phyloP scores from a whole-genome alignment of 1,284 basidiomycete genomes.

The Phellopilus nigrolimitatus region DNA sequence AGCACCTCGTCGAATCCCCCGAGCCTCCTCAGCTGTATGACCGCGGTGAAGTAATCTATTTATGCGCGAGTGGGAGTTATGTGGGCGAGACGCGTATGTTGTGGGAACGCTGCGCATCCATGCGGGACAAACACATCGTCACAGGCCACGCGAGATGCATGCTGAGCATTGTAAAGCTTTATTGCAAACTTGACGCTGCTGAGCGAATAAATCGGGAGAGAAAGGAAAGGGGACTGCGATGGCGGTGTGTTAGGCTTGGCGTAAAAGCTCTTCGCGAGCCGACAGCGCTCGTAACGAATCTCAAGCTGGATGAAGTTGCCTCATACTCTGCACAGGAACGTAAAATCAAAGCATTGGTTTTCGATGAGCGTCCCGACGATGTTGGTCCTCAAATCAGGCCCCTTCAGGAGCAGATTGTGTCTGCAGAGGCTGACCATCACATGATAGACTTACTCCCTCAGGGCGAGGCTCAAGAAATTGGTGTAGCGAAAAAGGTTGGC shows the following conservation, averaged over 20 bases:
- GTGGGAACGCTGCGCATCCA: constrained; percentile 52
- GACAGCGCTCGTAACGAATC: too few relatives aligned
- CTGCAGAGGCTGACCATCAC: too few relatives aligned
- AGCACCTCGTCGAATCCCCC: constrained; percentile 39
- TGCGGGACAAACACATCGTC: constrained; percentile 38
- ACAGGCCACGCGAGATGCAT: constrained; percentile 42
- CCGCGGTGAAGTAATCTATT: constrained; percentile 44
- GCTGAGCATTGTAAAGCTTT: constrained; percentile 54
- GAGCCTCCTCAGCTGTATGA: constrained; percentile 25
- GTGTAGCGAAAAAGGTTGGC: too few relatives aligned
- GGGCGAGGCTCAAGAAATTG: too few relatives aligned
- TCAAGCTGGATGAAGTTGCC: too few relatives aligned
- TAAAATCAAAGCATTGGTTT: too few relatives aligned
- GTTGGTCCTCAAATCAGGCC: too few relatives aligned
- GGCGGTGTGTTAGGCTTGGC: not conserved
- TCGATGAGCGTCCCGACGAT: too few relatives aligned
- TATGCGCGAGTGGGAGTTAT: constrained; percentile 43
- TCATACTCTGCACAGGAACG: too few relatives aligned
- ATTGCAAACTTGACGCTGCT: constrained; percentile 27
- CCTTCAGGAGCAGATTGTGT: too few relatives aligned
- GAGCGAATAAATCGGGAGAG: constrained; percentile 1
- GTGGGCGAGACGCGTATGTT: constrained; percentile 42
- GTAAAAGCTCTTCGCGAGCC: too few relatives aligned
- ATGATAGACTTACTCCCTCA: too few relatives aligned
- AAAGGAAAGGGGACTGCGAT: not conserved